Conservation (phyloP, 768 basidiomycete genomes). For the Russula foetens region DNA sequence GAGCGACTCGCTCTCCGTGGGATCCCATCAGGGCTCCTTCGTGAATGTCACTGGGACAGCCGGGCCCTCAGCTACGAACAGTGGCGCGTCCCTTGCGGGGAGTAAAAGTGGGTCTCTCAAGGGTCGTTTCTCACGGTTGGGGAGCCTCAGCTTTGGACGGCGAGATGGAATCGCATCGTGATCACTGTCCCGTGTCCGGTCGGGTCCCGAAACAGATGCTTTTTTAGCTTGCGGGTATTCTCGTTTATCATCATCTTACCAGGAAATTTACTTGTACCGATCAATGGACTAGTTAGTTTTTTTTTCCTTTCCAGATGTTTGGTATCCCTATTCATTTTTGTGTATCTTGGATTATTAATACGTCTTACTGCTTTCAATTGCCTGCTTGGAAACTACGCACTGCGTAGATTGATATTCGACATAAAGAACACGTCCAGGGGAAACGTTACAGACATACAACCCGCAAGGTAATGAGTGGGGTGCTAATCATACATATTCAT, state of each 20-base stretch:
- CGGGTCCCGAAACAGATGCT: not conserved
- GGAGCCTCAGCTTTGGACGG: conserved; percentile 63
- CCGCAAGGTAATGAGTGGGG: not conserved
- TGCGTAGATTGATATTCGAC: not conserved
- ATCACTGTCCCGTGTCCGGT: not conserved
- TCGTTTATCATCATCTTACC: not conserved
- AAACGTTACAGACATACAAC: not conserved
- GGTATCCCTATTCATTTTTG: not conserved
- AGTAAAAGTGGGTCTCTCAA: conserved; percentile 57
- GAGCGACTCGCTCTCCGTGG: conserved; percentile 51
- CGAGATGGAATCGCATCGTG: conserved; percentile 25
- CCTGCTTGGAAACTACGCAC: not conserved
- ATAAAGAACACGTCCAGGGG: not conserved
- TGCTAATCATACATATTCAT: conserved; percentile 7
- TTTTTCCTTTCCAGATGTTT: not conserved
- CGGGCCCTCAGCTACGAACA: conserved; percentile 28
- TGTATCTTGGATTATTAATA: conserved; percentile 5
- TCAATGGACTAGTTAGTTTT: not conserved
- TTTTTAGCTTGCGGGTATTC: not conserved
- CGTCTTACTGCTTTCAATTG: not conserved
- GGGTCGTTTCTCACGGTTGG: conserved; percentile 69
- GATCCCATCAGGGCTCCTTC: conserved; percentile 68
- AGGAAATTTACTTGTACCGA: conserved; percentile 5
- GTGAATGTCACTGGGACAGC: conserved; percentile 57
- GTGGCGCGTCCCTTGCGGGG: conserved; percentile 53